These are phyloP conservation scores for Thymus mandschuricus DNA, from an alignment of 257 asterid genomes.

Conservation along the genomic window DNA sequence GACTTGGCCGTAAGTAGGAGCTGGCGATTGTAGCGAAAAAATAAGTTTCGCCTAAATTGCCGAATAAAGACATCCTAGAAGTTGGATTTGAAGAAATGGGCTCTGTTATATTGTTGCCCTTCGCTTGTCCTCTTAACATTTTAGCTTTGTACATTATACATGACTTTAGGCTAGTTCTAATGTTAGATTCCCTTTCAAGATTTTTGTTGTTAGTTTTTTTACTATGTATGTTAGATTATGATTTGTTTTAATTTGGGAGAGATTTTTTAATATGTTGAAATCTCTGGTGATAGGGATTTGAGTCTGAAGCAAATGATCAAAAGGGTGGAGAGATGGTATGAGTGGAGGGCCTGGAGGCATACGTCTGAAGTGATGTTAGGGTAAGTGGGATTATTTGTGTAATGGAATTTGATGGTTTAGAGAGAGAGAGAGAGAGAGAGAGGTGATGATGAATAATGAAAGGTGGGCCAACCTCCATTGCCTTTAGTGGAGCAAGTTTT, in stretches of 20 bases:
- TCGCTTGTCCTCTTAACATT: background rate
- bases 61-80: conserved; percentile 20
- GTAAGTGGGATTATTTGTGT: conserved; percentile 23
- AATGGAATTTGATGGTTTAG: conserved; percentile 28
- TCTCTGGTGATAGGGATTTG: background rate
- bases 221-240: background rate
- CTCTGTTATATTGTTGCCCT: conserved; percentile 3
- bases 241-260: background rate
- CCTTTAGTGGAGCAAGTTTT: conserved; percentile 50
- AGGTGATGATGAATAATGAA: conserved; percentile 35
- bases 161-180: conserved; percentile 26
- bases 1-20: conserved; percentile 54
- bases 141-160: conserved; percentile 16
- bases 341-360: conserved; percentile 27
- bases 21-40: background rate
- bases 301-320: background rate
- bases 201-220: background rate
- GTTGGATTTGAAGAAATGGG: conserved; percentile 13
- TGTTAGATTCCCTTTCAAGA: conserved; percentile 10
- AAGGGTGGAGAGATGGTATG: conserved; percentile 20
- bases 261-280: too few relatives aligned
- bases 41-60: conserved; percentile 10
- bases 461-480: conserved; percentile 46
- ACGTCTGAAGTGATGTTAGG: conserved; percentile 15
- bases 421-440: conserved; percentile 34